phyloP scores from a whole-genome alignment of 2,329 filamentous ascomycete species.

The Beauveria bassiana region DNA sequence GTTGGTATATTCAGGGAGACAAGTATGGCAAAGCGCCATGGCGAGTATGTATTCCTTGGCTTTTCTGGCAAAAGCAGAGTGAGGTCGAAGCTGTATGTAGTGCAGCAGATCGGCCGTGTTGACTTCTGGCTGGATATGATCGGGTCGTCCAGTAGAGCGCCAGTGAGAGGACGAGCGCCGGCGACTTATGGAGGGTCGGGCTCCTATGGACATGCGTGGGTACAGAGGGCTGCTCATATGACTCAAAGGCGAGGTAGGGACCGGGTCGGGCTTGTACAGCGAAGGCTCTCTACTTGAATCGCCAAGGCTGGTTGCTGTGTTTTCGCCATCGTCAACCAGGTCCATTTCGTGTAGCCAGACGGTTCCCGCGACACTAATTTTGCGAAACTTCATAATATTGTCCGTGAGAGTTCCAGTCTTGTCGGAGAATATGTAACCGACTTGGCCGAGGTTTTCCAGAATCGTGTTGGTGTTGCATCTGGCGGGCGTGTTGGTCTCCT shows the following conservation, averaged over 20 bases:
- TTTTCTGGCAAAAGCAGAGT: constrained; percentile 69
- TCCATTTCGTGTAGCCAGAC: constrained; percentile 83
- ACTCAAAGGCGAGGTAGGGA: constrained; percentile 21
- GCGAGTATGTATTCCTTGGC: constrained; percentile 77
- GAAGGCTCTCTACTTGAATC: constrained; percentile 20
- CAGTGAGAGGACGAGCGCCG: constrained; percentile 42
- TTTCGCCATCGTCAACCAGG: constrained; percentile 29
- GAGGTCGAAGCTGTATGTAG: constrained; percentile 67
- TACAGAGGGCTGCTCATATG: constrained; percentile 21
- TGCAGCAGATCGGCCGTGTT: constrained; percentile 68
- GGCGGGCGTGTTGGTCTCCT: constrained; percentile 74
- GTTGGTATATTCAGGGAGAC: constrained; percentile 65
- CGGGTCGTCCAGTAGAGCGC: constrained; percentile 40
- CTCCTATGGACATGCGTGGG: constrained; percentile 23
- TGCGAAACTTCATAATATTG: constrained; percentile 92
- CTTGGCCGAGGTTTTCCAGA: constrained; percentile 85
- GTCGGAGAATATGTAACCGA: constrained; percentile 86
- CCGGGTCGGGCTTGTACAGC: constrained; percentile 21
- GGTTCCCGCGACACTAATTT: constrained; percentile 81
- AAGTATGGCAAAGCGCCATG: constrained; percentile 84
- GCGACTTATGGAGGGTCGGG: constrained; percentile 22
- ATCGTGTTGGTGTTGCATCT: constrained; percentile 91
- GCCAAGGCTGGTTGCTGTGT: constrained; percentile 15
- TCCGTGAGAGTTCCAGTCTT: constrained; percentile 94
- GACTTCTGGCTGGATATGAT: constrained; percentile 46